Conservation (phyloP, 805 yeast species). For the Candida saitoana region DNA sequence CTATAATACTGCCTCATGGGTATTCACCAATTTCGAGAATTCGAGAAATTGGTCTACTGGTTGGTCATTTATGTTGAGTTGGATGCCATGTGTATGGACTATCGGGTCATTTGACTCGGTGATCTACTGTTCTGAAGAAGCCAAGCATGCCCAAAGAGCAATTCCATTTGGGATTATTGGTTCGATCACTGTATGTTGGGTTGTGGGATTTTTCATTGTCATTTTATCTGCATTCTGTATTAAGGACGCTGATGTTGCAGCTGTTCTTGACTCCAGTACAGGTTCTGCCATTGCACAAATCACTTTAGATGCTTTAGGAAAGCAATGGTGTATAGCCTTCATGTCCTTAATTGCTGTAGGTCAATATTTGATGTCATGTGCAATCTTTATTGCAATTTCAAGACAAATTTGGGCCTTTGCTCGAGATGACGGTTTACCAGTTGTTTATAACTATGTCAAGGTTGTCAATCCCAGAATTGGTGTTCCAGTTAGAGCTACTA, state of each 20-base stretch:
- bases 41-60: constrained; percentile 22
- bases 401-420: constrained; percentile 75
- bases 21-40: constrained; percentile 52
- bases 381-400: constrained; percentile 58
- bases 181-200: constrained; percentile 54
- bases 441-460: constrained; percentile 48
- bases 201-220: constrained; percentile 55
- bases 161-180: constrained; percentile 64
- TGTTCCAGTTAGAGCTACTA: constrained; percentile 66
- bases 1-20: constrained; percentile 31
- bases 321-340: constrained; percentile 60
- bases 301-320: constrained; percentile 58
- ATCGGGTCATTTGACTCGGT: constrained; percentile 71
- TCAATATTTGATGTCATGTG: constrained; percentile 64
- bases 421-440: constrained; percentile 72
- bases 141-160: constrained; percentile 55
- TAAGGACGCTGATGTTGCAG: constrained; percentile 38
- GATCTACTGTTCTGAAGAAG: constrained; percentile 72
- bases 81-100: constrained; percentile 73
- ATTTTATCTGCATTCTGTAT: constrained; percentile 55
- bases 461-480: constrained; percentile 50
- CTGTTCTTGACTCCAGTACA: constrained; percentile 41
- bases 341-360: constrained; percentile 56
- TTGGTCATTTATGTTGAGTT: constrained; percentile 47
- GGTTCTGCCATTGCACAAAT: constrained; percentile 68